Evolutionary conservation across 129 eudicot species (phyloP), one percentile per base, ranked within the genome.

Genomic region (Flaveria linearis): DNA sequence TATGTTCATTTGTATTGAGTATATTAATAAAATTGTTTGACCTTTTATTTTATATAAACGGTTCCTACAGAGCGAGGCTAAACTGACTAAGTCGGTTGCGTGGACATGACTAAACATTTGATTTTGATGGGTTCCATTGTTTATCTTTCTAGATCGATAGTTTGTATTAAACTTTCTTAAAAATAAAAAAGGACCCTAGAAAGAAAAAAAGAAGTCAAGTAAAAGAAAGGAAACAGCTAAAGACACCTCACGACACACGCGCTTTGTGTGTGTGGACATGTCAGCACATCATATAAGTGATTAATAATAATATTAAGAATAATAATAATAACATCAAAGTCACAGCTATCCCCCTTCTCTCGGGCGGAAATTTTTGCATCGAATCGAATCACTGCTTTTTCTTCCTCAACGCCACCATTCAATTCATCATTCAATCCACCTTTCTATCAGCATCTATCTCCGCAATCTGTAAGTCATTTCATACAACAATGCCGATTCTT

Each of bases 261-360:
- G 80, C 74, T 67, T 76, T 76, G 74, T 66, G 67, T 76, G 74
- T 68, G 80, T 66, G 80, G 74, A 76, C 80, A 76, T 68, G 80
- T 76, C 80, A 76, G 67, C 80, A 76, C 74, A 76, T 36, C 41
- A 5, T 36, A 36, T 5, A 36, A 36, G 41, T 36, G 5, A 33
- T 33, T 33, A 33, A 33, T 33, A 4, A 33, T 5, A 33, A 33
- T 33, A 33, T 0, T 36, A 36, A 36, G 4, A 4, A 33, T 33
- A 4, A 33, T 33, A 57, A 74, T 58, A 26, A 57, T 15, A 70
- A 70, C 9, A 70, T 42, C 63, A 33, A 65, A 43, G 33, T 72
- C 20, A 69, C 82, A 78, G 76, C 82, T 78, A 69, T 69, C 82
- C 67, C 17, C 53, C 66, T 28, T 58, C 76, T 70, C 76, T 71